phyloP scores from a whole-genome alignment of 139 green algal genomes.

The Zygnema circumcarinatum region DNA sequence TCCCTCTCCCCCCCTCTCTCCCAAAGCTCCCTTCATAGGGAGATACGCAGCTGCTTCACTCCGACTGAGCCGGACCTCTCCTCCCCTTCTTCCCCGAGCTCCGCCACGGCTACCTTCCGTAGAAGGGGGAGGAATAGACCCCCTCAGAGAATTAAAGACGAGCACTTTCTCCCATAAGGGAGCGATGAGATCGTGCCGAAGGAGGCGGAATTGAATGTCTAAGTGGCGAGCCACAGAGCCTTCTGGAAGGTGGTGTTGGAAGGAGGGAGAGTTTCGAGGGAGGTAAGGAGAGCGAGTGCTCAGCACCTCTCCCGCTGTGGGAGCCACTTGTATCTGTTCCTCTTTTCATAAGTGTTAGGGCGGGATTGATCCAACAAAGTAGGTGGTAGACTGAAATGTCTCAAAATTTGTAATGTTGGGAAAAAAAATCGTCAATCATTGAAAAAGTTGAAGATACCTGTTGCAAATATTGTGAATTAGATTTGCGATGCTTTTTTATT shows the following conservation, averaged over 20 bases:
- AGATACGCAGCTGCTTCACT: not conserved
- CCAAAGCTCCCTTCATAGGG: constrained; percentile 5
- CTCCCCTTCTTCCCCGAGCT: not conserved
- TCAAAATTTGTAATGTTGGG: too few species aligned
- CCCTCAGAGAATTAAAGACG: not conserved
- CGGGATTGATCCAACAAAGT: constrained; percentile 16
- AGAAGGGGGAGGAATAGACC: not conserved
- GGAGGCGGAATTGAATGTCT: constrained; percentile 75
- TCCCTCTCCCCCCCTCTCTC: not conserved
- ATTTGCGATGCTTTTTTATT: too few species aligned
- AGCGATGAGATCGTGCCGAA: constrained; percentile 70
- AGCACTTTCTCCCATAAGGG: constrained; percentile 60
- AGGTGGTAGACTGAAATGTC: too few species aligned
- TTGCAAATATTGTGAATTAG: too few species aligned
- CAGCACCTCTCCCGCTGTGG: constrained; percentile 68
- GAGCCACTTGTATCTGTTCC: constrained; percentile 60
- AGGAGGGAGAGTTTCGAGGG: constrained; percentile 64
- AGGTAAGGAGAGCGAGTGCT: constrained; percentile 63
- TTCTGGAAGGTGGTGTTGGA: constrained; percentile 54
- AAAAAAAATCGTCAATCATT: too few species aligned
- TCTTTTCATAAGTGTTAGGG: not conserved
- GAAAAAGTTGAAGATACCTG: too few species aligned
- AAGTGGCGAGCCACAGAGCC: constrained; percentile 62
- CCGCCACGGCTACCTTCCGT: not conserved
- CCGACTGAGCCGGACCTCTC: not conserved